A percentile compares a stretch with the other conserved stretches of the same genome.
These are phyloP conservation scores for Pythium folliculosum DNA, from an alignment of 352 stramenopile species.

Conservation along the genomic window DNA sequence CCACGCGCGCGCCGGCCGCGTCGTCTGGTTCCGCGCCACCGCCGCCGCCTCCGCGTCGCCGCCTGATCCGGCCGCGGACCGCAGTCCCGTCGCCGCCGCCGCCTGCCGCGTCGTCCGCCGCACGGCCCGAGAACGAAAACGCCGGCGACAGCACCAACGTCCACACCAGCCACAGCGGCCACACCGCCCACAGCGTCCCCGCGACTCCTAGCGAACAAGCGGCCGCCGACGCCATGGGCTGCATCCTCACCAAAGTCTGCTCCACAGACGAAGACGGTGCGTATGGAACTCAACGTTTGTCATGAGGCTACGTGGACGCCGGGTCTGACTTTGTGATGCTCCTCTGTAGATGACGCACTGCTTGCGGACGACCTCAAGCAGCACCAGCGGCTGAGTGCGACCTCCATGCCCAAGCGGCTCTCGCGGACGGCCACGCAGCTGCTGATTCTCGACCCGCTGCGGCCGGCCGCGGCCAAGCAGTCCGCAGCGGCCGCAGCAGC, in stretches of 20 bases:
- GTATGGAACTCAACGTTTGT: background rate
- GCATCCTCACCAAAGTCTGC: conserved; percentile 56
- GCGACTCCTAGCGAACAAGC: no score
- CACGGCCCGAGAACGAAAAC: conserved; percentile 13
- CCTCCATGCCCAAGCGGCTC: conserved; percentile 20
- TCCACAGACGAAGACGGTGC: conserved; percentile 34
- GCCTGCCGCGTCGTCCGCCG: no score
- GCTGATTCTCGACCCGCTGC: conserved; percentile 19
- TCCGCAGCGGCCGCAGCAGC: conserved; percentile 1
- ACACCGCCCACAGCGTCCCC: background rate
- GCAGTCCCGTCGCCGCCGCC: no score
- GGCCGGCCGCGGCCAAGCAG: background rate
- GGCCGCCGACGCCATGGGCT: conserved; percentile 40
- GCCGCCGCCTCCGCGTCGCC: background rate
- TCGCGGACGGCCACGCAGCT: conserved; percentile 27
- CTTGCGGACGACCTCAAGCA: conserved; percentile 27
- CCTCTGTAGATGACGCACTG: conserved; percentile 14
- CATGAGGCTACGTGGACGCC: background rate
- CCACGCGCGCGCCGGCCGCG: background rate
- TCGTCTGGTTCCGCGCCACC: background rate
- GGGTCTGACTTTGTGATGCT: background rate
- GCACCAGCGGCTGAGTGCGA: conserved; percentile 15
- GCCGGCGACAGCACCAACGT: conserved; percentile 14
- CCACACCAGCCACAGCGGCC: background rate
- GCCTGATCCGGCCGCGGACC: conserved; percentile 14